Evolutionary conservation across 768 basidiomycete genomes (phyloP).

Genomic region (Serpula lacrymans): DNA sequence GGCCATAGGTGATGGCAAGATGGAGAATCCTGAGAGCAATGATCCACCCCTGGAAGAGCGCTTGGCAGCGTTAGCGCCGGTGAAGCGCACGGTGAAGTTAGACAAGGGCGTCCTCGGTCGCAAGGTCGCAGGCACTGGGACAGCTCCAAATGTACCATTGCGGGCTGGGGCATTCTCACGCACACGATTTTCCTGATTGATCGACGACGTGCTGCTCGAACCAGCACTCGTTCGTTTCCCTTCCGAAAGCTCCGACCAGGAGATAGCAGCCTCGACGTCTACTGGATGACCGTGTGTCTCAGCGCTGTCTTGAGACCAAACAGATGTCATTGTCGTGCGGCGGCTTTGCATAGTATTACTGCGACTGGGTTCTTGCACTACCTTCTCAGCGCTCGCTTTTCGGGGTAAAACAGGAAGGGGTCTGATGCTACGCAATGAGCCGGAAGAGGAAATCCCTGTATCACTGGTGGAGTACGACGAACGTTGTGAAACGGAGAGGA

Average conservation of each 20-base stretch:
- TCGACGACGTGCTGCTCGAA: not conserved
- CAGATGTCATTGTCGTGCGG: slow-evolving; percentile 13
- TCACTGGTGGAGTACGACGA: too few relatives aligned
- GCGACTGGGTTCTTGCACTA: too few relatives aligned
- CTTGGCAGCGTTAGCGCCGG: too few relatives aligned
- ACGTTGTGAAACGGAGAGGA: too few relatives aligned
- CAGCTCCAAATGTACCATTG: not conserved
- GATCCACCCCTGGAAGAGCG: not conserved
- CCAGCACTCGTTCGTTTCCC: too few relatives aligned
- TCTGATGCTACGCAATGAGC: too few relatives aligned
- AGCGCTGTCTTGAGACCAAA: slow-evolving; percentile 40
- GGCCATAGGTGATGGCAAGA: too few relatives aligned
- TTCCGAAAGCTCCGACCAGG: slow-evolving; percentile 1
- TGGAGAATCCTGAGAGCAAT: not conserved
- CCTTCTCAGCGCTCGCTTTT: too few relatives aligned
- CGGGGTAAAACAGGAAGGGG: not conserved
- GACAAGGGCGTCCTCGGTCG: slow-evolving; percentile 4
- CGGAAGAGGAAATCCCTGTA: too few relatives aligned
- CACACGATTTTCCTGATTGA: not conserved
- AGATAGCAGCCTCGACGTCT: slow-evolving; percentile 7
- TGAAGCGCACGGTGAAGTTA: slow-evolving; percentile 1
- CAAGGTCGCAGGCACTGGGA: slow-evolving; percentile 1
- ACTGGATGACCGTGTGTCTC: slow-evolving; percentile 28
- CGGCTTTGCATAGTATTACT: slow-evolving; percentile 1
- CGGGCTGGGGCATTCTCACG: not conserved